Evolutionary conservation across 352 stramenopile genomes (phyloP).

Genomic region (Phytophthora pistaciae): DNA sequence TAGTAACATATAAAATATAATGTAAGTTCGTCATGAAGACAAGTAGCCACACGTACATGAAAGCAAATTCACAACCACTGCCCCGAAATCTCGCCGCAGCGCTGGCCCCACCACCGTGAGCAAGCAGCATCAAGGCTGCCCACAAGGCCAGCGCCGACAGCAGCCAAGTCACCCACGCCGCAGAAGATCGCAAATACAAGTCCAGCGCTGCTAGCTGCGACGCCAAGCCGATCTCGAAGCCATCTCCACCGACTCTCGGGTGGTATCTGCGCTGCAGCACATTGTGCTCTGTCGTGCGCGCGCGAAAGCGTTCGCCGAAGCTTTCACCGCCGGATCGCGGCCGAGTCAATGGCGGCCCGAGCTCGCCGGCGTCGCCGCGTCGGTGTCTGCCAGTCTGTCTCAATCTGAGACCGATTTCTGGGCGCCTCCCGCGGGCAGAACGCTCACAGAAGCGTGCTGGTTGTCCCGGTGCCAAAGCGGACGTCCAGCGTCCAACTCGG

Average conservation of each 20-base stretch:
- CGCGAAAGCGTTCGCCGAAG: slow-evolving; percentile 25
- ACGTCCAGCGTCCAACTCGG: not conserved
- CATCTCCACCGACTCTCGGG: slow-evolving; percentile 5
- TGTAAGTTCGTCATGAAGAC: slow-evolving; percentile 18
- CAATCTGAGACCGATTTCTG: slow-evolving; percentile 19
- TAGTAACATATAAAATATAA: slow-evolving; percentile 33
- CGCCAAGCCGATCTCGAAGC: not conserved
- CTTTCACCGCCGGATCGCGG: slow-evolving; percentile 6
- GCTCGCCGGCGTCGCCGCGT: not conserved
- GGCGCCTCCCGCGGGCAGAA: slow-evolving; percentile 20
- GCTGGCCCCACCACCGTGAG: slow-evolving; percentile 1
- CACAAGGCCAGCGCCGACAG: not conserved
- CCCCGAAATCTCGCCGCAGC: not conserved
- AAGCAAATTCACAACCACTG: not conserved
- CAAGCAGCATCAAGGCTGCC: not conserved
- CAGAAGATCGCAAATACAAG: slow-evolving; percentile 14
- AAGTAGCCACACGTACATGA: not conserved
- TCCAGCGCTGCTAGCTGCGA: not conserved
- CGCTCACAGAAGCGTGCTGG: slow-evolving; percentile 30
- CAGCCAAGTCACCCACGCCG: slow-evolving; percentile 1
- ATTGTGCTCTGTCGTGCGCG: slow-evolving; percentile 12
- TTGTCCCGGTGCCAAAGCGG: slow-evolving; percentile 1
- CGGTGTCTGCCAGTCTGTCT: slow-evolving; percentile 30
- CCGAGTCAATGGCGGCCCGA: slow-evolving; percentile 16
- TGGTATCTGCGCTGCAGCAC: slow-evolving; percentile 8